Evolutionary conservation across 225 moss, liverwort and hornwort genomes (phyloP).

Genomic region (Asterella californica): DNA sequence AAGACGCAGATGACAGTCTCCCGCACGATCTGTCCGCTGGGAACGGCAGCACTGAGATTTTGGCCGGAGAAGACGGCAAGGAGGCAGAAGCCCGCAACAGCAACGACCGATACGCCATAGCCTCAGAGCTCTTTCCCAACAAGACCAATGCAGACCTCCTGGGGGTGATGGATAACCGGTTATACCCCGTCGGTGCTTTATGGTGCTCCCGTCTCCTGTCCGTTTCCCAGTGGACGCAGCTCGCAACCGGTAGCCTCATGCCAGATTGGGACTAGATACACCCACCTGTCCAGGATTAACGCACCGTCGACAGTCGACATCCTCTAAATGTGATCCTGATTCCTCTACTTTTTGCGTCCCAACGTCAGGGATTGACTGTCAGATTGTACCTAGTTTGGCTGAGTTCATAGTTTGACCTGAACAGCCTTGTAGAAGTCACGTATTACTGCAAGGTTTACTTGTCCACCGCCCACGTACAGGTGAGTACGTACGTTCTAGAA

Average conservation of each 20-base stretch:
- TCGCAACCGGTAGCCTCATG: background rate
- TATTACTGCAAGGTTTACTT: too few relatives aligned
- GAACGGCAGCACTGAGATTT: background rate
- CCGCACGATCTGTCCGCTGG: constrained; percentile 4
- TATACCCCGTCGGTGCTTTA: background rate
- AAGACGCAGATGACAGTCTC: background rate
- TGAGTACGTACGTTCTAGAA: too few relatives aligned
- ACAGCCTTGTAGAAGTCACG: too few relatives aligned
- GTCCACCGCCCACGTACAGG: too few relatives aligned
- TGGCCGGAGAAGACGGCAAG: constrained; percentile 25
- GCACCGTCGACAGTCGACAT: background rate
- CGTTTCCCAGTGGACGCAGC: constrained; percentile 10
- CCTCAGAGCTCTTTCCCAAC: constrained; percentile 5
- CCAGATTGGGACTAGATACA: background rate
- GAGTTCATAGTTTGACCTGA: too few relatives aligned
- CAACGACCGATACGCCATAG: constrained; percentile 38
- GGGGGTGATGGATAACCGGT: constrained; percentile 8
- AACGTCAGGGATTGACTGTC: too few relatives aligned
- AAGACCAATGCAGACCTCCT: background rate
- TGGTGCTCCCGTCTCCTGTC: constrained; percentile 10
- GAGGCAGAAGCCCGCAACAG: constrained; percentile 26
- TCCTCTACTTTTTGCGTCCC: too few relatives aligned
- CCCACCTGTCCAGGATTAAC: background rate
- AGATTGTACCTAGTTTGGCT: too few relatives aligned
- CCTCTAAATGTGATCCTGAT: too few relatives aligned